Evolutionary conservation across 2,329 filamentous ascomycete species (phyloP).

Genomic region (Colletotrichum sp.): DNA sequence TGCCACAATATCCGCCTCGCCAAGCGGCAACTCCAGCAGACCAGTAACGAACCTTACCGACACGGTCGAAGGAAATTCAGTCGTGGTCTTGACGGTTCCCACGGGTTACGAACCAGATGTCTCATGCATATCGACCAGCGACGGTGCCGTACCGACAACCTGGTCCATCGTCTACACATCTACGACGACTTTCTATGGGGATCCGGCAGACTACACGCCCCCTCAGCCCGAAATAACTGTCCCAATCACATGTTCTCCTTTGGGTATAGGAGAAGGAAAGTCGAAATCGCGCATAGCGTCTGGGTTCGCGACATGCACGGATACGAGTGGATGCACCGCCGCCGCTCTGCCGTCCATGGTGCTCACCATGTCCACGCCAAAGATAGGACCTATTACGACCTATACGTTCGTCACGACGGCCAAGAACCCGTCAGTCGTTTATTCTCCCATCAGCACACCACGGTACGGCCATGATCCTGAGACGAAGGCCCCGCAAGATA

Average conservation of each 20-base stretch:
- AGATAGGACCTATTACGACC: constrained; percentile 25
- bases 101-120: neutral
- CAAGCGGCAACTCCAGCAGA: neutral
- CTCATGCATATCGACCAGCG: neutral
- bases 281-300: neutral
- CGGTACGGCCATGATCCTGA: constrained; percentile 12
- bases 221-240: constrained; percentile 46
- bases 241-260: constrained; percentile 25
- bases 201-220: constrained; percentile 50
- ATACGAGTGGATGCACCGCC: neutral
- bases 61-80: neutral
- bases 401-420: constrained; percentile 57
- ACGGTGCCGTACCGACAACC: constrained; percentile 26
- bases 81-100: neutral
- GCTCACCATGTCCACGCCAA: constrained; percentile 14
- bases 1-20: neutral
- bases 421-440: constrained; percentile 58
- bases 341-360: neutral
- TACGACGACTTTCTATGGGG: constrained; percentile 53
- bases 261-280: neutral
- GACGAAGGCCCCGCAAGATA: constrained; percentile 2
- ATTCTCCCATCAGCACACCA: constrained; percentile 24
- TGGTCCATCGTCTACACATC: constrained; percentile 53
- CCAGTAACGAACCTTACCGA: neutral
- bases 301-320: neutral